Base-by-base conservation (phyloP, 768 basidiomycete genomes). In the Dendrothele bispora region DNA sequence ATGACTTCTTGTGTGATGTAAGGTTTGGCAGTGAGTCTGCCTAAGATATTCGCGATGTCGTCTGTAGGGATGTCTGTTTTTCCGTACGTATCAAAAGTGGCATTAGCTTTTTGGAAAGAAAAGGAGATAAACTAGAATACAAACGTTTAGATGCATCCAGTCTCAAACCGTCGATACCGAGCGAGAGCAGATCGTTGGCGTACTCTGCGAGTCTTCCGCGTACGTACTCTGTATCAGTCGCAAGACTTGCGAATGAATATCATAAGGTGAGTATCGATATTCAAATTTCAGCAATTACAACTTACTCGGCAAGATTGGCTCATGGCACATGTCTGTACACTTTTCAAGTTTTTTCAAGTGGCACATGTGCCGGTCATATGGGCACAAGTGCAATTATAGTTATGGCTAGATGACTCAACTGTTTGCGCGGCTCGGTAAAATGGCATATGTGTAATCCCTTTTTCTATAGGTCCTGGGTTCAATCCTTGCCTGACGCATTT, bases 101-200 rank as follows among this genome's bases (percentile, higher is more conserved):
- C 39, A 11, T 18, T 51, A 15, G 39, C 7, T 15, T 1, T 40
- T 32, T 17, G 21, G 8, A 14, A 24, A 14, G 7, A 34, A 26
- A 1, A n/a, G 7, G 11, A 32, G 5, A 8, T 14, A n/a, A n/a
- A n/a, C n/a, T n/a, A n/a, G n/a, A n/a, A n/a, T n/a, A n/a, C n/a
- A n/a, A n/a, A 84, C 83, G 73, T 66, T 87, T 87, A 0, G 82
- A 72, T 15, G 84, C 82, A 56, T 87, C 84, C 18, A 86, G 62
- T 1, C 84, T 72, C 24, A 85, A 64, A 0, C 84, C 84, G 51
- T 83, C 80, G 0, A 80, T 74, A 1, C 84, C 84, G 7, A 88
- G 69, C 0, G 78, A 78, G 21, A 85, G 50, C 1, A 87, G 61
- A 44, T 86, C 81, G 54, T 85, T 83, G 5, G 59, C 78, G 57